Percentiles rank a stretch among this genome's conserved stretches.
Evolutionary conservation across 2,329 filamentous ascomycete genomes (phyloP).

Genomic region (Fusarium falciforme): DNA sequence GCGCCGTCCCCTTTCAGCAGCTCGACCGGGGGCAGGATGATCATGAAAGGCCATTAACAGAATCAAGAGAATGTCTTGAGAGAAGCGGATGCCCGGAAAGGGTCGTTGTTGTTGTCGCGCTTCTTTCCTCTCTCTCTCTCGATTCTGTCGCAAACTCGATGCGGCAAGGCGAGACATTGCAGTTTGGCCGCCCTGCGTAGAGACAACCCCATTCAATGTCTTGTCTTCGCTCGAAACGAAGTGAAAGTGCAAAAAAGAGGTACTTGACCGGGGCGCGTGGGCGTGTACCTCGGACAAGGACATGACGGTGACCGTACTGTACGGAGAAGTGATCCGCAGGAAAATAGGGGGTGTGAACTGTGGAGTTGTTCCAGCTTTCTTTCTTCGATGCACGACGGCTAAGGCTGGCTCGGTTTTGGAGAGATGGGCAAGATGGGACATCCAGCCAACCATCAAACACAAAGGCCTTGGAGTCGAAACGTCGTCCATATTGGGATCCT

Average conservation of each 20-base stretch:
- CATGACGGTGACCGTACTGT: slow-evolving; percentile 8
- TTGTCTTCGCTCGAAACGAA: neutral
- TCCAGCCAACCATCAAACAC: slow-evolving; percentile 7
- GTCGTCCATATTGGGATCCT: slow-evolving; percentile 24
- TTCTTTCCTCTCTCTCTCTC: neutral
- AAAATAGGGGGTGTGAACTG: slow-evolving; percentile 31
- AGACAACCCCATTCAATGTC: neutral
- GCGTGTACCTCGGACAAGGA: neutral
- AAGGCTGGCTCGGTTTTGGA: slow-evolving; percentile 31
- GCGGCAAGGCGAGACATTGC: slow-evolving; percentile 7
- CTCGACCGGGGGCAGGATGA: slow-evolving; percentile 14
- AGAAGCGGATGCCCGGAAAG: neutral
- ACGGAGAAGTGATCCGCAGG: slow-evolving; percentile 25
- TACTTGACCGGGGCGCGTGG: neutral
- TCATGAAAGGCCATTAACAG: neutral
- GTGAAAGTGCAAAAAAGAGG: neutral
- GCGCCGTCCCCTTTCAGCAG: slow-evolving; percentile 28
- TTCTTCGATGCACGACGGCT: slow-evolving; percentile 23
- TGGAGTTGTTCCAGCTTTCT: slow-evolving; percentile 31
- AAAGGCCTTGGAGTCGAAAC: slow-evolving; percentile 29
- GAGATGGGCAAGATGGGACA: slow-evolving; percentile 7
- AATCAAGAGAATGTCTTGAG: neutral
- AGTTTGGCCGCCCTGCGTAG: slow-evolving; percentile 4
- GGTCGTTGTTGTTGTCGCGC: neutral
- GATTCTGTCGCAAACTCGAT: neutral